phyloP scores from a whole-genome alignment of 2,329 filamentous ascomycete species.

The Beauveria caledonica region DNA sequence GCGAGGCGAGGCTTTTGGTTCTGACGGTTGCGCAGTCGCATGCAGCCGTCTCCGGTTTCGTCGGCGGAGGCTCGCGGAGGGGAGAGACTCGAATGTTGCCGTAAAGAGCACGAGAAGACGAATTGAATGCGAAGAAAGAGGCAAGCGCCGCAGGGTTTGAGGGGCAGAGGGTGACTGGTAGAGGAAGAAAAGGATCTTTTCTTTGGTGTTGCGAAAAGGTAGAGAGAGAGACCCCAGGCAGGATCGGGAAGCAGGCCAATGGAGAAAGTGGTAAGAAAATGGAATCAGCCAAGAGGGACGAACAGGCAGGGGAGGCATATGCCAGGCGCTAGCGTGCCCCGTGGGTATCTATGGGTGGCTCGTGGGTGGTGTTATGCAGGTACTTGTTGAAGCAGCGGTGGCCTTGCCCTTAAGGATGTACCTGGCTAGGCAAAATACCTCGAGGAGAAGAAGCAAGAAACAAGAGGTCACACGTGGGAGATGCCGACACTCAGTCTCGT shows the following conservation, averaged over 20 bases:
- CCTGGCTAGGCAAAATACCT: background rate
- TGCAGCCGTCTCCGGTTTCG: background rate
- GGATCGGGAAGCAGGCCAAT: background rate
- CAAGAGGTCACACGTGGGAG: too few species aligned
- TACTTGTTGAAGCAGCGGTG: too few species aligned
- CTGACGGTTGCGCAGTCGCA: conserved; percentile 1
- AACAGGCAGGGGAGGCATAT: background rate
- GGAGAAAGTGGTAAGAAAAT: background rate
- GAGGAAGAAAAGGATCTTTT: background rate
- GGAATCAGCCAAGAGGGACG: conserved; percentile 3
- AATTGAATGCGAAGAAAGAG: background rate
- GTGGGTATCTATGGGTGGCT: background rate
- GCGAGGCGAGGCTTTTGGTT: background rate
- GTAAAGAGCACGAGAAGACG: background rate
- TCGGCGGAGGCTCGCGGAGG: background rate
- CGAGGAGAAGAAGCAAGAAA: background rate
- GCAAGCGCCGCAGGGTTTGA: background rate
- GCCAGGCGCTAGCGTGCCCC: background rate
- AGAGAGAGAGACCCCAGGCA: background rate
- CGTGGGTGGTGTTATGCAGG: background rate
- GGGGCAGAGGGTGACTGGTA: background rate
- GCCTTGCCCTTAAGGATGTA: too few species aligned
- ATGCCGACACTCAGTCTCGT: too few species aligned
- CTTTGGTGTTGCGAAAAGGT: background rate
- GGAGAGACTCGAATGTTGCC: background rate